Percentiles rank a stretch among this genome's conserved stretches.
Evolutionary conservation across 768 basidiomycete species (phyloP).

Genomic region (Lactifluus rugatus): DNA sequence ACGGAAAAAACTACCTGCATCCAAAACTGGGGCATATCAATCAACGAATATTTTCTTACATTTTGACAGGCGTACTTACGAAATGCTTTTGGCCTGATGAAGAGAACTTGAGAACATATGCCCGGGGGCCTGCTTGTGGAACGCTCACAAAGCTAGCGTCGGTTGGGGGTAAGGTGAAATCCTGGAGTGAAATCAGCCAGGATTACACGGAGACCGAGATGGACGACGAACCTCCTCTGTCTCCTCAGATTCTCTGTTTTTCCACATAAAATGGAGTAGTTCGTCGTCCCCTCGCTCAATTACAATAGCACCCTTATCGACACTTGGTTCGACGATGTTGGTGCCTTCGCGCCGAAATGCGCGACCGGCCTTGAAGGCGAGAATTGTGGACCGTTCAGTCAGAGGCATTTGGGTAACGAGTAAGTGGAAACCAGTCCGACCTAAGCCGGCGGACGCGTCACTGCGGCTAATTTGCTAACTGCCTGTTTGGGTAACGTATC

Average conservation of each 20-base stretch:
- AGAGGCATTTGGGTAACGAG: conserved; percentile 11
- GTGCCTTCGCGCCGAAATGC: conserved; percentile 57
- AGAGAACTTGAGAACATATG: conserved; percentile 85
- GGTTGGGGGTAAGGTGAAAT: conserved; percentile 78
- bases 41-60: not conserved
- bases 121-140: conserved; percentile 55
- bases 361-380: conserved; percentile 63
- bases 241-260: conserved; percentile 51
- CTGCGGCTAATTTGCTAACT: not conserved
- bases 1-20: conserved; percentile 50
- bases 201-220: not conserved
- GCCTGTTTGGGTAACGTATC: not conserved
- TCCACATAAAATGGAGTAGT: conserved; percentile 73
- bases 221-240: conserved; percentile 48
- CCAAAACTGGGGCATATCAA: conserved; percentile 54
- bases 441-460: conserved; percentile 7
- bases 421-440: not conserved
- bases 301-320: conserved; percentile 65
- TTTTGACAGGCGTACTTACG: conserved; percentile 36
- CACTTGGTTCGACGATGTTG: conserved; percentile 55
- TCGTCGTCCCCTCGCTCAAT: conserved; percentile 65
- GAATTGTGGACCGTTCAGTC: conserved; percentile 21
- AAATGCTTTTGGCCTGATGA: conserved; percentile 87
- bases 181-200: conserved; percentile 33
- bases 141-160: conserved; percentile 80